Evolutionary conservation across 208 protist species (phyloP).

Genomic region (Leishmania tarentolae): DNA sequence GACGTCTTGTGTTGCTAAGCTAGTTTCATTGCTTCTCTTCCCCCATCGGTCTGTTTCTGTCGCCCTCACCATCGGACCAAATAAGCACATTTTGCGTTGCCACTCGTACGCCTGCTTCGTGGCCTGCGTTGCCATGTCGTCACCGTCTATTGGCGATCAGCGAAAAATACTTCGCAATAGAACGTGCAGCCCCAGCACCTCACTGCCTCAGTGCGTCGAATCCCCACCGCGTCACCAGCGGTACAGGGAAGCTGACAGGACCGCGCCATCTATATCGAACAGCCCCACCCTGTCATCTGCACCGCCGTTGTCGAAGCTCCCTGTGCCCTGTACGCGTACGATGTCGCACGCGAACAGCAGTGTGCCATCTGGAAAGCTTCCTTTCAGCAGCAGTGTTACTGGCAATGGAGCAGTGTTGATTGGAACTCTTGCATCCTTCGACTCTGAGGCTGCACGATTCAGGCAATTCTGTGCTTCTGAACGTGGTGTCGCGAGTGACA

Average conservation of each 20-base stretch:
- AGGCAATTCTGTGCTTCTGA: background rate
- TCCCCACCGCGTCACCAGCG: background rate
- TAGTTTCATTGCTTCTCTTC: background rate
- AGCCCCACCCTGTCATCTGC: background rate
- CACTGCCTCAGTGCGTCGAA: background rate
- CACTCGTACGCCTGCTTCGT: background rate
- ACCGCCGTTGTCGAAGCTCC: background rate
- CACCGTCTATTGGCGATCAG: background rate
- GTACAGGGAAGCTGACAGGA: background rate
- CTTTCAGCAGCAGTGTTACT: slow-evolving; percentile 9
- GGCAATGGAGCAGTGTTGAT: slow-evolving; percentile 1
- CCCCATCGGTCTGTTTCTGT: background rate
- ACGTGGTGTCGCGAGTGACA: background rate
- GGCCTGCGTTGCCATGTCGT: background rate
- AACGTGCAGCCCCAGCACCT: background rate
- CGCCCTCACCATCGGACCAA: background rate
- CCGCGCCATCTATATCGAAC: background rate
- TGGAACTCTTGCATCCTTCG: slow-evolving; percentile 10
- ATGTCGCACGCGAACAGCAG: slow-evolving; percentile 1
- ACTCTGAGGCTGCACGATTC: slow-evolving; percentile 1
- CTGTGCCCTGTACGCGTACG: background rate
- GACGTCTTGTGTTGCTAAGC: background rate
- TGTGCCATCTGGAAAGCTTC: slow-evolving; percentile 4
- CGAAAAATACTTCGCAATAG: background rate
- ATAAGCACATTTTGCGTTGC: background rate